Evolutionary conservation across 2,329 filamentous ascomycete species (phyloP).

Genomic region (Fusarium sp.): DNA sequence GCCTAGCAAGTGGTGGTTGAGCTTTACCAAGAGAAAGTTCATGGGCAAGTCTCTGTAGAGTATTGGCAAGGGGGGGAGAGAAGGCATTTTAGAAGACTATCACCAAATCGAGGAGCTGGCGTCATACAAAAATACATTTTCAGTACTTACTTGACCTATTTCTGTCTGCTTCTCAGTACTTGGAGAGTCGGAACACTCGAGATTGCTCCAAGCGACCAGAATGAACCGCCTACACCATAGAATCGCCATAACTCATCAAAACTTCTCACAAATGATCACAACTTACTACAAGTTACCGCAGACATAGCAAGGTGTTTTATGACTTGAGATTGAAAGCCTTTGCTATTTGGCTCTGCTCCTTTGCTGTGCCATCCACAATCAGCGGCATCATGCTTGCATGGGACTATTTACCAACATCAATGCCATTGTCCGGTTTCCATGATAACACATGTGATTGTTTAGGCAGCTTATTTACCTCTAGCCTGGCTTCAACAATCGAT

Average conservation of each 20-base stretch:
- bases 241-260: background rate
- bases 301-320: background rate
- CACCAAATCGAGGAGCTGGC: constrained; percentile 30
- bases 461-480: background rate
- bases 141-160: background rate
- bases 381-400: background rate
- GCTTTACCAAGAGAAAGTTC: constrained; percentile 99
- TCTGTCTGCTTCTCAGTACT: background rate
- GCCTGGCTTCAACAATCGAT: background rate
- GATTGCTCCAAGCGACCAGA: background rate
- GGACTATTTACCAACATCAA: background rate
- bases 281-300: no score
- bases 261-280: no score
- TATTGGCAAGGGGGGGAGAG: background rate
- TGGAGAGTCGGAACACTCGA: background rate
- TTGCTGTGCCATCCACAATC: background rate
- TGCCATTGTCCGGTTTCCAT: background rate
- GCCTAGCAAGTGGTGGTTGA: constrained; percentile 93
- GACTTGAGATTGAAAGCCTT: background rate
- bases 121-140: constrained; percentile 32
- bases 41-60: constrained; percentile 89
- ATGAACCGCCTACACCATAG: background rate
- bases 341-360: background rate
- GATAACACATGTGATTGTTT: background rate
- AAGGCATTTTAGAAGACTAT: constrained; percentile 32